Evolutionary conservation across 2,329 filamentous ascomycete genomes (phyloP).

Genomic region (Fusarium pseudocircinatum): DNA sequence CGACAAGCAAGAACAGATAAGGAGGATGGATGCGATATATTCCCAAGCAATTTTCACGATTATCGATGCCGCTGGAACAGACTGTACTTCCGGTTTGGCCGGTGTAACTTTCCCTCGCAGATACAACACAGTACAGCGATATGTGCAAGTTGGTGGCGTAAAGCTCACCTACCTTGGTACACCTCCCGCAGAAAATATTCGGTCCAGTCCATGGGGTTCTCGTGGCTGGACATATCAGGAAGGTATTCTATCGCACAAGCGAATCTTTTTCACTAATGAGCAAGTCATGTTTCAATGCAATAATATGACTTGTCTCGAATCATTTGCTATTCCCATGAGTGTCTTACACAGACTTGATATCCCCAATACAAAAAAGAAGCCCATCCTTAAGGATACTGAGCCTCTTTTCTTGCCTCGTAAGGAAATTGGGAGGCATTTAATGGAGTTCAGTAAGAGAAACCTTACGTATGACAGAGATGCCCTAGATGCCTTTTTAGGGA

Average conservation of each 20-base stretch:
- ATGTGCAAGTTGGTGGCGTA: background rate
- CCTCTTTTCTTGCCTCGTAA: background rate
- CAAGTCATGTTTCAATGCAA: background rate
- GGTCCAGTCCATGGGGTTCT: background rate
- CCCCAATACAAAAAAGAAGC: background rate
- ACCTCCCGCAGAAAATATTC: background rate
- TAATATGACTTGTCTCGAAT: background rate
- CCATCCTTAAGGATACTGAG: background rate
- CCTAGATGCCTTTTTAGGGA: background rate
- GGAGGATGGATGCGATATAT: too few relatives aligned
- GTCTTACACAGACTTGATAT: background rate
- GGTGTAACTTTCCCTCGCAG: too few relatives aligned
- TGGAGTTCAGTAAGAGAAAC: background rate
- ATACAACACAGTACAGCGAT: too few relatives aligned
- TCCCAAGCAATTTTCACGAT: too few relatives aligned
- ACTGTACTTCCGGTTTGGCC: too few relatives aligned
- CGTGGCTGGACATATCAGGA: background rate
- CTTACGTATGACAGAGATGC: rapidly evolving
- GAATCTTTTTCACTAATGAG: background rate
- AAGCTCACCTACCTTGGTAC: background rate
- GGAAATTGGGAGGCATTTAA: rapidly evolving
- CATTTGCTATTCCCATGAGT: background rate
- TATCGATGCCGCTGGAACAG: too few relatives aligned
- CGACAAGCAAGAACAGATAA: too few relatives aligned
- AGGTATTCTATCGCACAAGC: background rate